Evolutionary conservation across 768 basidiomycete genomes (phyloP).

Genomic region (Auricularia sp.): DNA sequence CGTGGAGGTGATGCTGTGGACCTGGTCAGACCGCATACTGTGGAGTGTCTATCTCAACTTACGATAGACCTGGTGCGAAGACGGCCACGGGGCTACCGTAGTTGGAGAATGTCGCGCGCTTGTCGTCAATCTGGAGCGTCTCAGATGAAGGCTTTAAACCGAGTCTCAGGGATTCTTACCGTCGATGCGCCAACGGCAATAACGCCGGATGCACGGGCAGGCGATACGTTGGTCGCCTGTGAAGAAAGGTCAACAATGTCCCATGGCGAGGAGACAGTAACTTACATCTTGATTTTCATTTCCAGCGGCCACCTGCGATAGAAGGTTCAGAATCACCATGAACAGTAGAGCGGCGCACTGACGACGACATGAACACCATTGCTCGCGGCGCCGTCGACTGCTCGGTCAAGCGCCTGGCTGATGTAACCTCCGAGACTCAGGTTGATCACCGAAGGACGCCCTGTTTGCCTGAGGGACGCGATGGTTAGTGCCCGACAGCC

Average conservation of each 20-base stretch:
- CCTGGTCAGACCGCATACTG: conserved; percentile 21
- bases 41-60: conserved; percentile 22
- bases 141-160: not conserved
- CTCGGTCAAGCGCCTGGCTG: conserved; percentile 6
- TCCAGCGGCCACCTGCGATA: conserved; percentile 20
- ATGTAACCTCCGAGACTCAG: conserved; percentile 9
- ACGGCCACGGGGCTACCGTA: conserved; percentile 9
- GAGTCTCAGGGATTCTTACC: no score
- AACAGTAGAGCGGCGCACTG: not conserved
- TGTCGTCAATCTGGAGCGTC: conserved; percentile 3
- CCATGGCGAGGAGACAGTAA: not conserved
- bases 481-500: not conserved
- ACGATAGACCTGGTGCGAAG: conserved; percentile 13
- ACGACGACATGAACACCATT: conserved; percentile 9
- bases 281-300: conserved; percentile 24
- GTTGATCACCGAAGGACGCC: conserved; percentile 5
- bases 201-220: conserved; percentile 14
- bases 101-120: conserved; percentile 11
- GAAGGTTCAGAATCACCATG: conserved; percentile 19
- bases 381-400: conserved; percentile 2
- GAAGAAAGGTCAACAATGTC: not conserved
- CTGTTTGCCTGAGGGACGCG: not conserved
- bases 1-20: conserved; percentile 3
- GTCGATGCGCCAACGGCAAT: conserved; percentile 10
- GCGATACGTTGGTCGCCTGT: conserved; percentile 26